Percentiles rank a stretch among this genome's conserved stretches.
Conservation (phyloP, 441 rosid genomes). For the Jatropha multifida region DNA sequence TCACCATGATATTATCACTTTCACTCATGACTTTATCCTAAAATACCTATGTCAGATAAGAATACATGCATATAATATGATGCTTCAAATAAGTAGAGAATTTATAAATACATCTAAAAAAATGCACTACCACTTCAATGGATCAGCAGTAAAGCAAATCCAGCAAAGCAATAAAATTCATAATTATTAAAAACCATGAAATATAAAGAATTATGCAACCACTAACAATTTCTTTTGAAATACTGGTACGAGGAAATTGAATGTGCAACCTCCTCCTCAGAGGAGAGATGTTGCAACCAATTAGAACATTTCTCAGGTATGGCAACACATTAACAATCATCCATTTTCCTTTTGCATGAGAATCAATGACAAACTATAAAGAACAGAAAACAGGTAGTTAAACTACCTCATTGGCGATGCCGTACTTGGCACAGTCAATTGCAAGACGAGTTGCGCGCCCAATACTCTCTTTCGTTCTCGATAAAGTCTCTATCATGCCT, state of each 20-base stretch:
- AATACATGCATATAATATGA: neutral
- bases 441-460: slow-evolving; percentile 99
- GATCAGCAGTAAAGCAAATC: neutral
- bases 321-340: neutral
- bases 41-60: neutral
- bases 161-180: neutral
- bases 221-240: neutral
- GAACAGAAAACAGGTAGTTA: neutral
- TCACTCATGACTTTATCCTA: neutral
- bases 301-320: neutral
- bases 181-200: neutral
- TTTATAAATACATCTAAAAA: neutral
- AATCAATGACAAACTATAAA: slow-evolving; percentile 11
- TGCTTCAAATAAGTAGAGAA: neutral
- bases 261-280: neutral
- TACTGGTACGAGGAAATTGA: neutral
- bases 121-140: neutral
- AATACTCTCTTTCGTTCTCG: slow-evolving; percentile 98
- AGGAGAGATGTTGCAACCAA: neutral
- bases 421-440: slow-evolving; percentile 97
- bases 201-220: neutral
- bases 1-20: neutral
- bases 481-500: slow-evolving; percentile 99
- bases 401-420: slow-evolving; percentile 93
- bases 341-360: neutral